Evolutionary conservation across 106 monocot species (phyloP).

Genomic region (Apostasia shenzhenica): DNA sequence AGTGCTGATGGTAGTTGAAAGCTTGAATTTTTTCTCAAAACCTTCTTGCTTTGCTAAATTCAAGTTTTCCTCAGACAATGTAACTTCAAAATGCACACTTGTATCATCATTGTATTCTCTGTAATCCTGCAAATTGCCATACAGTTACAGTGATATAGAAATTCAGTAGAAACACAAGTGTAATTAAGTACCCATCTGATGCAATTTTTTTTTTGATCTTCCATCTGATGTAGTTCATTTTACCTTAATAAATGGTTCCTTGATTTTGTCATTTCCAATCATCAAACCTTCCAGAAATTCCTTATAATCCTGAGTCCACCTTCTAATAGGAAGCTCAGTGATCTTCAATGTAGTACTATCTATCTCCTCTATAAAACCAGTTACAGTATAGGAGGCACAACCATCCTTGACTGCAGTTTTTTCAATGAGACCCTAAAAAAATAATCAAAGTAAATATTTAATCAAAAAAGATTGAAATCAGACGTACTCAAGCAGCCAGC

Average conservation of each 20-base stretch:
- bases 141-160: background rate
- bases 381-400: conserved; percentile 74
- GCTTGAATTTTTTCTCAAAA: conserved; percentile 82
- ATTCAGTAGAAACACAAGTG: no score
- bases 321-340: conserved; percentile 74
- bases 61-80: conserved; percentile 72
- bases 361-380: conserved; percentile 59
- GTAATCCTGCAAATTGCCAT: conserved; percentile 43
- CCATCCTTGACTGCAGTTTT: conserved; percentile 70
- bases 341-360: conserved; percentile 63
- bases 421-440: conserved; percentile 50
- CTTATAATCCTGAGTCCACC: conserved; percentile 92
- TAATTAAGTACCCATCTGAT: background rate
- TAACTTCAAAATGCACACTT: conserved; percentile 70
- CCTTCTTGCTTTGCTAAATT: conserved; percentile 66
- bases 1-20: conserved; percentile 68
- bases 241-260: conserved; percentile 90
- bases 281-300: conserved; percentile 62
- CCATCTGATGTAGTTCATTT: background rate
- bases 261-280: conserved; percentile 65
- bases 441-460: background rate
- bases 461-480: background rate
- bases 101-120: conserved; percentile 67
- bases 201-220: no score
- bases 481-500: background rate